Conservation (phyloP, 371 early-diverging fungal species). For the Dentiscutata heterogama region DNA sequence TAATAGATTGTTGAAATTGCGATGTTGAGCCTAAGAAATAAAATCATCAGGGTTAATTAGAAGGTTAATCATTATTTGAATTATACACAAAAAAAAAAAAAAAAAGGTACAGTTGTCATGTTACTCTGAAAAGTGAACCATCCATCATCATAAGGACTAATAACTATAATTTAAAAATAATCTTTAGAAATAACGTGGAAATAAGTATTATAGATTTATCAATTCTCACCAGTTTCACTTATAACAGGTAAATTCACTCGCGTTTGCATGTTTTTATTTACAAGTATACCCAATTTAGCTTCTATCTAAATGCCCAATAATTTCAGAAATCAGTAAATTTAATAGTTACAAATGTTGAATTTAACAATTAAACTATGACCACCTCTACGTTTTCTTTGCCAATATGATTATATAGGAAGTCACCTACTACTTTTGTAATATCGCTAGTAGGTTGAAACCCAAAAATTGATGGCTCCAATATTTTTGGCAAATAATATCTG, state of each 20-base stretch:
- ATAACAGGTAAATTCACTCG: conserved; percentile 70
- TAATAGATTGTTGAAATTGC: conserved; percentile 29
- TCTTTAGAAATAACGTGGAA: conserved; percentile 2
- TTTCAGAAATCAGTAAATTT: neutral
- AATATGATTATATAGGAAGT: conserved; percentile 35
- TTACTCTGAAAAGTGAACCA: conserved; percentile 27
- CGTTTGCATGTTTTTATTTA: conserved; percentile 67
- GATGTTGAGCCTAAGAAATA: conserved; percentile 30
- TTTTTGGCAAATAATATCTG: neutral
- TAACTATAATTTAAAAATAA: conserved; percentile 47
- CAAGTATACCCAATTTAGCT: conserved; percentile 81
- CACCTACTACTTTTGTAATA: conserved; percentile 31
- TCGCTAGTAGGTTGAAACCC: conserved; percentile 9
- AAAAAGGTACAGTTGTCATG: conserved; percentile 5
- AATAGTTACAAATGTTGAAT: neutral
- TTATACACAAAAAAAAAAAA: no score
- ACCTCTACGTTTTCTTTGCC: conserved; percentile 30
- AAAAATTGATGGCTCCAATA: conserved; percentile 28
- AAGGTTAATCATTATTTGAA: neutral
- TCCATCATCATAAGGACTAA: neutral
- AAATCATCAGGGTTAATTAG: neutral
- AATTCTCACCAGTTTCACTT: conserved; percentile 62
- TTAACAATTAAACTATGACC: neutral
- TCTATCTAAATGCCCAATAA: conserved; percentile 69
- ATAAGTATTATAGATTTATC: neutral